Base-by-base conservation (phyloP, 225 moss, liverwort and hornwort species). In the Thuidium tamariscinum region DNA sequence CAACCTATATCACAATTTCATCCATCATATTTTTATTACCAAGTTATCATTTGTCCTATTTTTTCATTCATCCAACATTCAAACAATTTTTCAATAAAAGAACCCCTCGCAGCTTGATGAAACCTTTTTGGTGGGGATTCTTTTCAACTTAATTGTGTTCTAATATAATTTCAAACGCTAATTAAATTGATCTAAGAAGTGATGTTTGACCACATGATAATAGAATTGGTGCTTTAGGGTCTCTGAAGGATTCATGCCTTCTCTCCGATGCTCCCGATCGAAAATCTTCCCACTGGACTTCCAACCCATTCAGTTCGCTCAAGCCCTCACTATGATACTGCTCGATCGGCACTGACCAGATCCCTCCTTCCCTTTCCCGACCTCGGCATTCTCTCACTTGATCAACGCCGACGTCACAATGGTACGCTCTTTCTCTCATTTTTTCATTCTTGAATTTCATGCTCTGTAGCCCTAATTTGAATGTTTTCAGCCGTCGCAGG, bases 21-120 rank as follows among this genome's bases (percentile, higher is more conserved):
- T 49, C 7, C 0, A 0, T 30, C 4, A 49, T 32, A 1, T 0
- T 74, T 74, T 20, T 13, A 3, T 49, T 74, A 7, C 34, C 5
- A 20, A 55, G 54, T 30, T 13, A 34, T 34, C 21, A 52, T 34
- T 1, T 34, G 4, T 8, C 5, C 34, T 34, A 34, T 21, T 74
- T 51, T 72, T 74, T 51, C 51, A 74, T 74, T 34, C 74, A 51
- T 21, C 0, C 2, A 0, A 2, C 74, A 21, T 13, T 34, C 21
- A 21, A 51, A 49, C 32, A 32, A 49, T 18, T 49, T 51, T 13
- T 74, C 34, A 49, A 49, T 19, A 20, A 74, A 74, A 32, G n/a
- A n/a, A n/a, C n/a, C n/a, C 20, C 49, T 74, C 32, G 12, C 9
- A 73, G 1, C 32, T 74, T 32, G 4, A 32, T 32, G 13, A 74